phyloP scores from a whole-genome alignment of 139 green algal species.

The Coelastrella sp. region DNA sequence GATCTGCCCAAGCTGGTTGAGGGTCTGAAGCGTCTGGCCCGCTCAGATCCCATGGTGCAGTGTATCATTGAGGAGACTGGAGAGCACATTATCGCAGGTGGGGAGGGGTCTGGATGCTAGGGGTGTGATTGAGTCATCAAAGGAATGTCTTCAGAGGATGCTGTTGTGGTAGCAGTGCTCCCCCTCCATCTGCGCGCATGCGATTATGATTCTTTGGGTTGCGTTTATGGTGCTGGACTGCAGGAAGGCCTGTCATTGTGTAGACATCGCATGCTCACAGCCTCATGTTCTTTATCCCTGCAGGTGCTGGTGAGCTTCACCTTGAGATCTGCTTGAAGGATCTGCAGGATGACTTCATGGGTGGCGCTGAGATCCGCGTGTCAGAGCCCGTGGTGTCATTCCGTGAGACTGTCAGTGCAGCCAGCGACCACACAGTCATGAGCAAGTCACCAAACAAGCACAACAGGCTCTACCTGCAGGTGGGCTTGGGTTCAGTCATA shows the following conservation, averaged over 20 bases:
- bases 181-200: too few relatives aligned
- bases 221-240: background rate
- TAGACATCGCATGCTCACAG: too few relatives aligned
- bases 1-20: constrained; percentile 99
- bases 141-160: too few relatives aligned
- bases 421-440: constrained; percentile 95
- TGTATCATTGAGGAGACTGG: constrained; percentile 99
- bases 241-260: background rate
- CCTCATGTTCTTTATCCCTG: background rate
- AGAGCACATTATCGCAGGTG: constrained; percentile 98
- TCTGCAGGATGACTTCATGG: constrained; percentile 99
- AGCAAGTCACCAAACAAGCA: constrained; percentile 99
- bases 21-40: constrained; percentile 97
- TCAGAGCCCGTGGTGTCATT: constrained; percentile 99
- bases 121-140: background rate
- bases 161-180: too few relatives aligned
- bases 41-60: constrained; percentile 99
- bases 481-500: background rate
- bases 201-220: too few relatives aligned
- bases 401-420: constrained; percentile 93
- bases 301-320: constrained; percentile 51
- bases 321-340: constrained; percentile 99
- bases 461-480: constrained; percentile 98
- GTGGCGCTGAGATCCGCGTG: constrained; percentile 90
- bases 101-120: background rate